Percentiles rank a stretch among this genome's conserved stretches.
Evolutionary conservation across 768 basidiomycete species (phyloP).

Genomic region (Mycena albidolilacea): DNA sequence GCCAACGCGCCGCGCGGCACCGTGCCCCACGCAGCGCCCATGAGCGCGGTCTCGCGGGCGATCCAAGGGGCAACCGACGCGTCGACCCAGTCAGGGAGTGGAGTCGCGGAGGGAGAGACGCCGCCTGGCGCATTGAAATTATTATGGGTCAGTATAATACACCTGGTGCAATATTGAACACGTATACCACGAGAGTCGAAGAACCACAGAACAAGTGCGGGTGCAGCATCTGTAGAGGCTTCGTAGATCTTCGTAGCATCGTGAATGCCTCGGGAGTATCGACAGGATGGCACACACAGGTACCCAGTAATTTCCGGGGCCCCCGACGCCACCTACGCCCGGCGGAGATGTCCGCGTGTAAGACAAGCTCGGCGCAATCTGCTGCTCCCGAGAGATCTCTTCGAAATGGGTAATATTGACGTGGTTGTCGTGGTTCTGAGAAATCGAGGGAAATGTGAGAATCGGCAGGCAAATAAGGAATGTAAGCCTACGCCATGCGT

Average conservation of each 20-base stretch:
- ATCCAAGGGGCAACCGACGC: conserved; percentile 75
- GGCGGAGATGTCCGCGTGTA: conserved; percentile 75
- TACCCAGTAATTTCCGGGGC: conserved; percentile 16
- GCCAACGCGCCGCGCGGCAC: conserved; percentile 5
- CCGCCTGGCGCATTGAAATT: not conserved
- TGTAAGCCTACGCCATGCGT: conserved; percentile 53
- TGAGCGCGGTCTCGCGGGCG: conserved; percentile 54
- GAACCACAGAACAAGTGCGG: conserved; percentile 3
- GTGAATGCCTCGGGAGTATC: not conserved
- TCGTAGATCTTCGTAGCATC: not conserved
- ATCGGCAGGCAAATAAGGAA: not conserved
- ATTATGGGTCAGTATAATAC: not conserved
- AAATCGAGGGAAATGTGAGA: not conserved
- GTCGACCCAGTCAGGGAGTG: conserved; percentile 49
- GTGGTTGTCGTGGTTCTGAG: conserved; percentile 83
- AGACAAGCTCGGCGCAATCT: conserved; percentile 65
- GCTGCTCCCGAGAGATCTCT: conserved; percentile 75
- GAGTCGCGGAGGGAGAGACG: not conserved
- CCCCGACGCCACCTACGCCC: not conserved
- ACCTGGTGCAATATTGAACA: not conserved
- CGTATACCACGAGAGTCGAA: conserved; percentile 19
- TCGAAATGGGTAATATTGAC: conserved; percentile 79
- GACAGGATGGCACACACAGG: conserved; percentile 1
- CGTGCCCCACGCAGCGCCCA: not conserved
- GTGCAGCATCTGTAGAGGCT: not conserved